Percentiles rank a stretch among this genome's conserved stretches.
Evolutionary conservation across 2,329 filamentous ascomycete genomes (phyloP).

Genomic region (Westerdykella ornata): DNA sequence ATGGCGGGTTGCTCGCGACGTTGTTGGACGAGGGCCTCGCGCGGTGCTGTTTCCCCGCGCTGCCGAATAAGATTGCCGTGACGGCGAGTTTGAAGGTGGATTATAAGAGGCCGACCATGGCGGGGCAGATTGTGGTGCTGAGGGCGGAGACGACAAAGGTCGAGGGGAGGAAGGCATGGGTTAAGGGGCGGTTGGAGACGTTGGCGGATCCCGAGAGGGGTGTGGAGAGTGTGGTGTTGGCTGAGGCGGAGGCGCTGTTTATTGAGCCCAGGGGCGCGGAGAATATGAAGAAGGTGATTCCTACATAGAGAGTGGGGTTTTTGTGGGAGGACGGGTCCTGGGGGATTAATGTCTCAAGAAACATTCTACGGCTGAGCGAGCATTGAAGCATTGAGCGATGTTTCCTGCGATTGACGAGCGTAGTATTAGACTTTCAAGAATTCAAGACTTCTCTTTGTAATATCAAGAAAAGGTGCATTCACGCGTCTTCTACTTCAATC

Average conservation of each 20-base stretch:
- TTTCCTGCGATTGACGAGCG: no score
- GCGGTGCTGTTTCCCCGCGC: slow-evolving; percentile 76
- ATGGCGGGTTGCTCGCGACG: slow-evolving; percentile 87
- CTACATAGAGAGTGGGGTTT: background rate
- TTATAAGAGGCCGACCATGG: slow-evolving; percentile 74
- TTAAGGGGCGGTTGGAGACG: slow-evolving; percentile 78
- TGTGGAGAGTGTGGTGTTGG: slow-evolving; percentile 57
- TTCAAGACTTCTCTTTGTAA: no score
- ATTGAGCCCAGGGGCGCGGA: slow-evolving; percentile 79
- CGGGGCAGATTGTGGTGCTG: slow-evolving; percentile 69
- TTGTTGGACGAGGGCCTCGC: slow-evolving; percentile 86
- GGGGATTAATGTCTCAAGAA: background rate
- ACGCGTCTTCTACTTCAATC: no score
- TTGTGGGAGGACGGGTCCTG: background rate
- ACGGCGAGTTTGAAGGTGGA: slow-evolving; percentile 79
- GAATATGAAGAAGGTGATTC: slow-evolving; percentile 28
- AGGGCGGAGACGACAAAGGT: slow-evolving; percentile 74
- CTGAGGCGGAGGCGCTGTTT: slow-evolving; percentile 79
- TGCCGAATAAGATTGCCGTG: slow-evolving; percentile 78
- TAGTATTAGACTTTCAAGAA: no score
- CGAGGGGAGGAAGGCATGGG: slow-evolving; percentile 91
- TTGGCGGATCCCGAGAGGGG: slow-evolving; percentile 66
- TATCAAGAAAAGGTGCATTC: no score
- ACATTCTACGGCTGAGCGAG: background rate
- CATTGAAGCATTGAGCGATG: background rate